Conservation (phyloP, 2,329 filamentous ascomycete species). For the Colletotrichum incanum region DNA sequence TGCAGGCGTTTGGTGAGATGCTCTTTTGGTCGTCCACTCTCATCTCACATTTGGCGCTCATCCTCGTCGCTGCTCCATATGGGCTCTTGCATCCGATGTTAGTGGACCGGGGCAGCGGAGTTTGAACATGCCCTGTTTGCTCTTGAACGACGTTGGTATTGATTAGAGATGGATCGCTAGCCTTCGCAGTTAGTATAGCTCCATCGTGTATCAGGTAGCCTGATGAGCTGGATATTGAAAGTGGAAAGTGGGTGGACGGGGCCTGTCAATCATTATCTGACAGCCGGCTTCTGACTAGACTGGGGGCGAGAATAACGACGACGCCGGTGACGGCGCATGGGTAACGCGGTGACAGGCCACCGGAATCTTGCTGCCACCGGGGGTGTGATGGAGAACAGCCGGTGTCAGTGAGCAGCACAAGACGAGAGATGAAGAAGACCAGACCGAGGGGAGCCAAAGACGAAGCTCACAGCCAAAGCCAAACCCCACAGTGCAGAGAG, state of each 20-base stretch:
- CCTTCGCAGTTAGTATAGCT: neutral
- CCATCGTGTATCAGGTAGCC: slow-evolving; percentile 26
- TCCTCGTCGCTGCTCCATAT: slow-evolving; percentile 11
- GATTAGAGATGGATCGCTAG: neutral
- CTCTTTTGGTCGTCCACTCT: slow-evolving; percentile 25
- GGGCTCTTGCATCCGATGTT: slow-evolving; percentile 19
- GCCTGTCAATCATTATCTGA: slow-evolving; percentile 35
- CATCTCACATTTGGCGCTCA: slow-evolving; percentile 20
- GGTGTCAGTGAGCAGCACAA: neutral
- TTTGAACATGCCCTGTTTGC: slow-evolving; percentile 1
- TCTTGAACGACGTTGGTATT: neutral
- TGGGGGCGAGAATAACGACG: slow-evolving; percentile 8
- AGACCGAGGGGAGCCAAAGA: neutral
- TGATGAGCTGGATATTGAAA: slow-evolving; percentile 16
- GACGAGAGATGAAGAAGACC: slow-evolving; percentile 5
- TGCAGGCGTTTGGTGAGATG: slow-evolving; percentile 29
- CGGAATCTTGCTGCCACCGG: neutral
- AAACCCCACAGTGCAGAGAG: neutral
- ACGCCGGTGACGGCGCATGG: neutral
- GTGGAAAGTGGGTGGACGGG: slow-evolving; percentile 29
- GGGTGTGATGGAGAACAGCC: neutral
- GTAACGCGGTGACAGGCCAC: neutral
- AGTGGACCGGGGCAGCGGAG: neutral
- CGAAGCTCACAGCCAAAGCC: neutral
- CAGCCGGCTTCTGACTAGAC: slow-evolving; percentile 16